Base-by-base conservation (phyloP, 148 eudicot genomes). In the Pouteria glomerata region DNA sequence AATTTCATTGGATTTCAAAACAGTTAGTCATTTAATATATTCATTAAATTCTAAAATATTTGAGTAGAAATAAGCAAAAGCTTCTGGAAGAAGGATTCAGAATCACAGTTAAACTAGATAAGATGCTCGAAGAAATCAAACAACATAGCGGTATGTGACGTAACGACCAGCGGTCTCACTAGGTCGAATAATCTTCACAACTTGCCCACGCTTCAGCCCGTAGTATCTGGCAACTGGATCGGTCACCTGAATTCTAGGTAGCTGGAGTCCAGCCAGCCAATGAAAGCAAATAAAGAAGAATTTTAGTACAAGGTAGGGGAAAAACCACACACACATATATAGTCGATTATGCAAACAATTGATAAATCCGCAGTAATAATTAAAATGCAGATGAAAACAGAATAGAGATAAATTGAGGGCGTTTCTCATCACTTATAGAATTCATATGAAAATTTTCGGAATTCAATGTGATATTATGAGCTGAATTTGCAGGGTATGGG, bases 161-260 rank as follows among this genome's bases (percentile, higher is more conserved):
- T 82, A 80, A 62, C 88, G 86, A 52, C 88, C 86, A 7, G 86
- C 88, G 73, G 86, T 85, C 76, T 85, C 88, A 80, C 88, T 85
- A 10, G 96, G 92, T 10, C 98, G 87, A 48, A 84, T 88, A 33
- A 93, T 93, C 82, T 85, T 93, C 77, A 93, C 96, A 13, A 93
- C 98, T 73, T 90, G 90, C n/a, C 93, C 93, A 41, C 96, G 90
- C 79, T 88, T 87, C 68, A 93, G 79, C 29, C 98, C 96, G 57
- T 88, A 93, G 18, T 90, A 93, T 73, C 91, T 88, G 30, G 93
- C 91, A 27, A 93, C 76, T 14, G 98, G 96, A 73, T 93, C 98
- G 37, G 79, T 88, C 76, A 88, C 78, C 82, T 93, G 96, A 68
- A 93, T 85, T 23, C 96, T 82, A 59, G 97, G 97, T 34, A 91